Conservation (phyloP, 1,139 yeast species). For the Meyerozyma athensensis region DNA sequence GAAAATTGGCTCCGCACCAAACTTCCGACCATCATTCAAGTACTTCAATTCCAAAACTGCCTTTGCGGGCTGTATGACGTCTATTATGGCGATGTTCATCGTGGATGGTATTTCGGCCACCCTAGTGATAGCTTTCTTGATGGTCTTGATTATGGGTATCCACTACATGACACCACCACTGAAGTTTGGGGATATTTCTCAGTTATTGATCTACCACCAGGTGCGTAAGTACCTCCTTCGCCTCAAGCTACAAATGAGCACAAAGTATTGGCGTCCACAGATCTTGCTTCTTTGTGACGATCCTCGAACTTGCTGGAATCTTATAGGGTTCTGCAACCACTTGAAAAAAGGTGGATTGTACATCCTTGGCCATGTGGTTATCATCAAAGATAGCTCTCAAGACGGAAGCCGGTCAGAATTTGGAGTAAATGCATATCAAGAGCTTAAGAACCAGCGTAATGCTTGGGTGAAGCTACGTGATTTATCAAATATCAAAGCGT, state of each 20-base stretch:
- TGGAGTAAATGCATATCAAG: slow-evolving; percentile 44
- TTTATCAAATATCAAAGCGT: slow-evolving; percentile 74
- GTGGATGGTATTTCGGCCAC: slow-evolving; percentile 91
- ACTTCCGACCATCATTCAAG: slow-evolving; percentile 89
- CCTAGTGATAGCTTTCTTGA: slow-evolving; percentile 60
- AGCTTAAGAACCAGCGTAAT: slow-evolving; percentile 62
- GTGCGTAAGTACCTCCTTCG: slow-evolving; percentile 84
- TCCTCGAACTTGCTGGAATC: slow-evolving; percentile 86
- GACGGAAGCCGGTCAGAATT: slow-evolving; percentile 19
- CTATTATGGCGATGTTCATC: slow-evolving; percentile 83
- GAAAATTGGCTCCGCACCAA: slow-evolving; percentile 89
- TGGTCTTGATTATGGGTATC: slow-evolving; percentile 65
- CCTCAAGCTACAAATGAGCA: slow-evolving; percentile 78
- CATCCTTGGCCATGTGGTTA: slow-evolving; percentile 84
- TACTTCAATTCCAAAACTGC: slow-evolving; percentile 85
- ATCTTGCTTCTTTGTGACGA: slow-evolving; percentile 81
- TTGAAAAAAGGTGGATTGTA: slow-evolving; percentile 92
- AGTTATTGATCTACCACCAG: slow-evolving; percentile 88
- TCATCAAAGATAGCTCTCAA: slow-evolving; percentile 45
- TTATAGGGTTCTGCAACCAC: slow-evolving; percentile 91
- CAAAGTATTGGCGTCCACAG: slow-evolving; percentile 97
- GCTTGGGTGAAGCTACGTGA: slow-evolving; percentile 88
- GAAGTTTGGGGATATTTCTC: slow-evolving; percentile 97
- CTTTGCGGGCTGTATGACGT: slow-evolving; percentile 60
- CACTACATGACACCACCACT: slow-evolving; percentile 92